Percentiles rank a stretch among this genome's conserved stretches.
Conservation (phyloP, 1,139 yeast genomes). For the Geotrichum cucujoidarum region DNA sequence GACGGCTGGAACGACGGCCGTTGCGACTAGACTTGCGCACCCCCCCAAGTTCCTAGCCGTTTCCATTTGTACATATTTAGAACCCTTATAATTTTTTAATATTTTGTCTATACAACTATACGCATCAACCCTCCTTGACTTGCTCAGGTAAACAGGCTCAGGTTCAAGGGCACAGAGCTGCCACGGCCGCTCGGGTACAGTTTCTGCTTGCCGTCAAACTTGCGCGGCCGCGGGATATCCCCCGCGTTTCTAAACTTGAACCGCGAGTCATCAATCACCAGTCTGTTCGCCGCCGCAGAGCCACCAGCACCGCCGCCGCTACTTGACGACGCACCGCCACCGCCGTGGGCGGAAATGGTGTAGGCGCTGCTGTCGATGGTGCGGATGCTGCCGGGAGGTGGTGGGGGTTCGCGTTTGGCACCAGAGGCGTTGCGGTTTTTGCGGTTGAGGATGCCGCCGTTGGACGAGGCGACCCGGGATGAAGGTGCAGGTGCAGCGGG, state of each 20-base stretch:
- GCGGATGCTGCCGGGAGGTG: slow-evolving; percentile 27
- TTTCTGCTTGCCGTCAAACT: slow-evolving; percentile 63
- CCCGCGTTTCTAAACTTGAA: slow-evolving; percentile 65
- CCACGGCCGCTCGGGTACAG: slow-evolving; percentile 96
- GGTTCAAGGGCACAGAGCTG: slow-evolving; percentile 80
- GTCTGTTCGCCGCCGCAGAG: slow-evolving; percentile 17
- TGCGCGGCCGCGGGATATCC: slow-evolving; percentile 80
- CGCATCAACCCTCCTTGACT: background rate
- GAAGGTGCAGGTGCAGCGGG: slow-evolving; percentile 31
- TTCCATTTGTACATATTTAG: background rate
- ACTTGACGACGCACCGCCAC: slow-evolving; percentile 15
- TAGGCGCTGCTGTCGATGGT: slow-evolving; percentile 34
- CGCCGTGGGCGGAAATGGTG: slow-evolving; percentile 24
- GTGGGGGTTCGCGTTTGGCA: slow-evolving; percentile 25
- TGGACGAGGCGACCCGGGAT: slow-evolving; percentile 22
- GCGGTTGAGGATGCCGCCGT: slow-evolving; percentile 23
- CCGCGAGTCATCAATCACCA: slow-evolving; percentile 62
- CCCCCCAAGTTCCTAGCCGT: background rate
- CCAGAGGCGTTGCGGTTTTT: slow-evolving; percentile 25
- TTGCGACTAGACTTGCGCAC: slow-evolving; percentile 23
- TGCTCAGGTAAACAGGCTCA: slow-evolving; percentile 40
- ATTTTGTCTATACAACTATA: background rate
- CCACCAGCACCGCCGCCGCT: slow-evolving; percentile 15
- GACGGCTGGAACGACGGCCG: slow-evolving; percentile 38
- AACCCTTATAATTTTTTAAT: background rate